Percentiles rank a stretch among this genome's conserved stretches.
Evolutionary conservation across 2,329 filamentous ascomycete species (phyloP).

Genomic region (Aspergillus neoniger): DNA sequence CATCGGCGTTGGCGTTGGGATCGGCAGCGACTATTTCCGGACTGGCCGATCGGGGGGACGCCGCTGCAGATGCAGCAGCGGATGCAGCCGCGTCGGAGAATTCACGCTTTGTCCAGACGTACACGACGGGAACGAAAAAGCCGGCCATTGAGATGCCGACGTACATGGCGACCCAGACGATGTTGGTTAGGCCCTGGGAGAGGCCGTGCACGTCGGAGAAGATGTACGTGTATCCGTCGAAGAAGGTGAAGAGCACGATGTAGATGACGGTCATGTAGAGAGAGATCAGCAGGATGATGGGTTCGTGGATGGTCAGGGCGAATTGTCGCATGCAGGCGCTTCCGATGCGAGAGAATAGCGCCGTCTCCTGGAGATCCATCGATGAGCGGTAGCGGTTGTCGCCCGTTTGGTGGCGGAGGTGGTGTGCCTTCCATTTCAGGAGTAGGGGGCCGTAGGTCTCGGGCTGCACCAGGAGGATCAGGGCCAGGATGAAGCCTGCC

Average conservation of each 20-base stretch:
- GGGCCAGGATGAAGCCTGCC: slow-evolving; percentile 34
- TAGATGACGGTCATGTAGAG: slow-evolving; percentile 41
- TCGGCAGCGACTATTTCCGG: not conserved
- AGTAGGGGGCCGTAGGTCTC: slow-evolving; percentile 54
- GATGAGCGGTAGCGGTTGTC: slow-evolving; percentile 52
- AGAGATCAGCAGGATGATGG: slow-evolving; percentile 35
- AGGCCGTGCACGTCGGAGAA: slow-evolving; percentile 54
- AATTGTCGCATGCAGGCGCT: slow-evolving; percentile 53
- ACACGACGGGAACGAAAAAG: slow-evolving; percentile 49
- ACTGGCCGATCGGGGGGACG: not conserved
- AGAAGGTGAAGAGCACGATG: slow-evolving; percentile 40
- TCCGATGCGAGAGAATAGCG: slow-evolving; percentile 45
- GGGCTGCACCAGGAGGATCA: slow-evolving; percentile 49
- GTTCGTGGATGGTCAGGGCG: slow-evolving; percentile 52
- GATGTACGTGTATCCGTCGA: slow-evolving; percentile 54
- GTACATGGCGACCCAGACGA: slow-evolving; percentile 54
- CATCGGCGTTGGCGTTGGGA: not conserved
- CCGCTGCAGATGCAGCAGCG: not conserved
- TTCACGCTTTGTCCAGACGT: slow-evolving; percentile 48
- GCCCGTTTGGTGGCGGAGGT: slow-evolving; percentile 42
- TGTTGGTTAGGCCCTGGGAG: slow-evolving; percentile 51
- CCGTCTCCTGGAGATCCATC: slow-evolving; percentile 48
- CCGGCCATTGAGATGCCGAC: slow-evolving; percentile 43
- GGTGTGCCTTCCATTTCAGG: slow-evolving; percentile 48
- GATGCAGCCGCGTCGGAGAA: slow-evolving; percentile 42